Base-by-base conservation (phyloP, 257 asterid species). In the Apocynum venetum region DNA sequence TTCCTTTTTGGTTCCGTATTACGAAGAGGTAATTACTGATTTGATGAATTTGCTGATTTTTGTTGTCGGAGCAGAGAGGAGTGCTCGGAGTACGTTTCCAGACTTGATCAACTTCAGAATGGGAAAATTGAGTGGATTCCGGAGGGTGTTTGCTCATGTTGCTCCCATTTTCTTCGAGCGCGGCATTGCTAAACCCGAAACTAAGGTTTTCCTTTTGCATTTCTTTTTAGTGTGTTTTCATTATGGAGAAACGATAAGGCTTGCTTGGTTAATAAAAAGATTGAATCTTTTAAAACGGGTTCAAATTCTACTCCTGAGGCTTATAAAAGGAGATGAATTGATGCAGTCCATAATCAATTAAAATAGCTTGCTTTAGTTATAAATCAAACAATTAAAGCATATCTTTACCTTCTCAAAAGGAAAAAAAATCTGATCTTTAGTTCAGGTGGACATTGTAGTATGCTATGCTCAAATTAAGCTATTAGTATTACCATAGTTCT, bases 71-170 rank as follows among this genome's bases (percentile, higher is more conserved):
- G 73, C 88, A 93, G 98, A 93, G 86, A 86, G 82, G 86, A 96
- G 99, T 78, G 99, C 99, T 25, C 86, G 97, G 90, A 93, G 97
- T 85, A 96, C 98, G 40, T 96, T 96, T 81, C 99, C 99, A 14
- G 88, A 90, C 79, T 82, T 96, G 89, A 90, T 96, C 20, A 90
- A 90, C 88, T 96, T 96, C 86, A 87, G 97, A 87, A 73, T 87
- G 11, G 98, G 91, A 11, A 93, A 90, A 83, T 63, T 96, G 93
- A 88, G 80, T 79, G 98, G 97, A 41, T 96, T 96, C 76, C 90
- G 98, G 48, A 88, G 99, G 72, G 96, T 90, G 75, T 96, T 96
- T 81, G 98, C 96, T 83, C 98, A 96, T 49, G 90, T 69, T 57
- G 98, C 98, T 65, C 98, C 99, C 17, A 89, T 93, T 77, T 93